These are phyloP conservation scores for Phoma herbarum DNA, from an alignment of 2,329 filamentous ascomycete species.

Conservation along the genomic window DNA sequence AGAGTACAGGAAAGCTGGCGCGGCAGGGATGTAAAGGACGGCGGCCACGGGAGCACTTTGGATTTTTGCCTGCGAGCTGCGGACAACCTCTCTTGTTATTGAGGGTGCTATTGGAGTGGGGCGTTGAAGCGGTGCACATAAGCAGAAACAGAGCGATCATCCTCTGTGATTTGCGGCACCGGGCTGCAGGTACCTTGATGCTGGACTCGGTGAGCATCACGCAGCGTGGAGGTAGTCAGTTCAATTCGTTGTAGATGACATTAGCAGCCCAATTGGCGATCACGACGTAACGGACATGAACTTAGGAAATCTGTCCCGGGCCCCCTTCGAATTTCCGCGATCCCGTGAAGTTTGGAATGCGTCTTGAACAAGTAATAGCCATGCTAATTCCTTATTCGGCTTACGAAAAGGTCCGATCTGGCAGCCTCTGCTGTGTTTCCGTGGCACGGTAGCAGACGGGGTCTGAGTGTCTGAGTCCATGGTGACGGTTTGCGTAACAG, in stretches of 20 bases:
- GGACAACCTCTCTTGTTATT: not conserved
- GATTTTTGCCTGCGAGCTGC: not conserved
- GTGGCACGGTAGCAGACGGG: not conserved
- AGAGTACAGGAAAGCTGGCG: constrained; percentile 56
- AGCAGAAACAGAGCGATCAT: not conserved
- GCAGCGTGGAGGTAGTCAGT: constrained; percentile 3
- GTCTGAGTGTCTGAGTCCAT: not conserved
- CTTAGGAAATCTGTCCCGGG: not conserved
- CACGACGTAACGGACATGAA: constrained; percentile 7
- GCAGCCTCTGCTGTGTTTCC: not conserved
- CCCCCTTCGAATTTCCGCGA: not conserved
- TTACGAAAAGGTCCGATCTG: not conserved
- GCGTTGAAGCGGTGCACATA: not conserved
- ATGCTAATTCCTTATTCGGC: not conserved
- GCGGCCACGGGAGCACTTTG: not conserved
- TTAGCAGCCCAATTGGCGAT: constrained; percentile 3
- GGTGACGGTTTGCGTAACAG: not conserved
- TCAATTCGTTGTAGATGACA: constrained; percentile 16
- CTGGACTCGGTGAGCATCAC: not conserved
- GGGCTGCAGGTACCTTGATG: constrained; percentile 7
- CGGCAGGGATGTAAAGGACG: constrained; percentile 34
- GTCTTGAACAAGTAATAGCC: not conserved
- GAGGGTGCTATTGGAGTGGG: not conserved
- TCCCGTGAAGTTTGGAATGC: not conserved
- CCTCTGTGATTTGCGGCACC: not conserved